Percentiles rank a stretch among this genome's conserved stretches.
These are phyloP conservation scores for Chlamydomonas incerta DNA, from an alignment of 139 green algal genomes.

Conservation along the genomic window DNA sequence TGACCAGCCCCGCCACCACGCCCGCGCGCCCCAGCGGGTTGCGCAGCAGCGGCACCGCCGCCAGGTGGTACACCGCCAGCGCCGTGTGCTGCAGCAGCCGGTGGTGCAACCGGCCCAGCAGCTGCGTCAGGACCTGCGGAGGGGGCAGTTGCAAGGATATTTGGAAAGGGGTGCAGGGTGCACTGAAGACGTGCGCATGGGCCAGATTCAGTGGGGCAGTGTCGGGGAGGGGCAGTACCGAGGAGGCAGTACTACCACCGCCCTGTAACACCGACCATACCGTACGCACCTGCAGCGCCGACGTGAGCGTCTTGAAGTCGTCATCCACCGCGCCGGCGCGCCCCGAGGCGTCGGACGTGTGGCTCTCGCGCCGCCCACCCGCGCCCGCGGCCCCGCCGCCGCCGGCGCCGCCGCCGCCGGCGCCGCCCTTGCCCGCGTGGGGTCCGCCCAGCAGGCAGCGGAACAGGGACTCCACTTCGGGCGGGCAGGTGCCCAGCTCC, in stretches of 20 bases:
- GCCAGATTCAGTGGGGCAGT: too few relatives aligned
- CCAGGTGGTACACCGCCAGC: conserved; percentile 43
- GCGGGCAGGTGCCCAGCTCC: not conserved
- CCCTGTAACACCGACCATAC: too few relatives aligned
- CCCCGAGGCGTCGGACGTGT: too few relatives aligned
- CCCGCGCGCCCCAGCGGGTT: conserved; percentile 45
- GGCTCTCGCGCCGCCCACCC: too few relatives aligned
- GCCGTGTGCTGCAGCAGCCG: conserved; percentile 28
- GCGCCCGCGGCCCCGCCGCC: too few relatives aligned
- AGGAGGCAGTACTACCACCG: too few relatives aligned
- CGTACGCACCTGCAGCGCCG: conserved; percentile 5
- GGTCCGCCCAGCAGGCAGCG: conserved; percentile 3
- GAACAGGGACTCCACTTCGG: conserved; percentile 1
- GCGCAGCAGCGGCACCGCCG: conserved; percentile 33
- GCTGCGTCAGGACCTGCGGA: conserved; percentile 37
- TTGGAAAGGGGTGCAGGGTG: too few relatives aligned
- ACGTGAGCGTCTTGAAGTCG: conserved; percentile 26
- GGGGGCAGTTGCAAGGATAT: too few relatives aligned
- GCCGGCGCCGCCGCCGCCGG: too few relatives aligned
- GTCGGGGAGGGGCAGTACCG: too few relatives aligned
- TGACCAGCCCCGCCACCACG: conserved; percentile 40
- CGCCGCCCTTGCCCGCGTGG: too few relatives aligned
- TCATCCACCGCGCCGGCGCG: not conserved
- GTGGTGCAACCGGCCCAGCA: conserved; percentile 12
- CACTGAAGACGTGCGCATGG: too few relatives aligned